Percentiles rank a stretch among this genome's conserved stretches.
Conservation (phyloP, 2,329 filamentous ascomycete genomes). For the Tricladium varicosporioides region DNA sequence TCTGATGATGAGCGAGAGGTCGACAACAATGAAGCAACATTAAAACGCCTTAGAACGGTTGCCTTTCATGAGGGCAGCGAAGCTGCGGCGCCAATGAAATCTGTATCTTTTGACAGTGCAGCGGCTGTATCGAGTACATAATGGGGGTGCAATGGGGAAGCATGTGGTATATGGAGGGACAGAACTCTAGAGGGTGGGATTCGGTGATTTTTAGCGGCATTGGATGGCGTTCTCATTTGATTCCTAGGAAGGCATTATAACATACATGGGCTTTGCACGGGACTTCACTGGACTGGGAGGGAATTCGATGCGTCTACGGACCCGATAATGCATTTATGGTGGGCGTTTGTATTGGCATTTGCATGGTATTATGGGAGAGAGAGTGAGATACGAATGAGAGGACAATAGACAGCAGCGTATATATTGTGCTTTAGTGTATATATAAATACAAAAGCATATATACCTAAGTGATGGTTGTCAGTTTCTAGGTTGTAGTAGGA, state of each 20-base stretch:
- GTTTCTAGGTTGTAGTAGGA: too few species aligned
- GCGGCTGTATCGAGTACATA: not conserved
- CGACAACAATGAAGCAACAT: not conserved
- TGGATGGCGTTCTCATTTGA: conserved; percentile 5
- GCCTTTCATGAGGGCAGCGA: not conserved
- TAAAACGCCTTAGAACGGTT: not conserved
- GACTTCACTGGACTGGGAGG: too few species aligned
- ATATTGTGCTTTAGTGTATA: too few species aligned
- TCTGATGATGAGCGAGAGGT: not conserved
- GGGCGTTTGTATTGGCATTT: conserved; percentile 5
- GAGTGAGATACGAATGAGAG: too few species aligned
- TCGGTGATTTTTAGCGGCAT: conserved; percentile 14
- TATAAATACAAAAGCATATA: too few species aligned
- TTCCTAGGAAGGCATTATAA: too few species aligned
- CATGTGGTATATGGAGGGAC: not conserved
- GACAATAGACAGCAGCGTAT: too few species aligned
- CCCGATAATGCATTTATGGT: conserved; percentile 6
- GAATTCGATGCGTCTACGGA: too few species aligned
- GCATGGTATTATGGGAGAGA: too few species aligned
- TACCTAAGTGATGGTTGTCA: too few species aligned
- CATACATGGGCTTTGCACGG: conserved; percentile 1
- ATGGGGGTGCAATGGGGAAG: too few species aligned
- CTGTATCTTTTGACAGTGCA: not conserved
- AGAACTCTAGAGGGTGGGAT: not conserved
- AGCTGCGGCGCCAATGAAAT: not conserved